Evolutionary conservation across 176 grass and related monocot species (phyloP), one percentile per base, ranked within the genome.

Genomic region (Zea mays): DNA sequence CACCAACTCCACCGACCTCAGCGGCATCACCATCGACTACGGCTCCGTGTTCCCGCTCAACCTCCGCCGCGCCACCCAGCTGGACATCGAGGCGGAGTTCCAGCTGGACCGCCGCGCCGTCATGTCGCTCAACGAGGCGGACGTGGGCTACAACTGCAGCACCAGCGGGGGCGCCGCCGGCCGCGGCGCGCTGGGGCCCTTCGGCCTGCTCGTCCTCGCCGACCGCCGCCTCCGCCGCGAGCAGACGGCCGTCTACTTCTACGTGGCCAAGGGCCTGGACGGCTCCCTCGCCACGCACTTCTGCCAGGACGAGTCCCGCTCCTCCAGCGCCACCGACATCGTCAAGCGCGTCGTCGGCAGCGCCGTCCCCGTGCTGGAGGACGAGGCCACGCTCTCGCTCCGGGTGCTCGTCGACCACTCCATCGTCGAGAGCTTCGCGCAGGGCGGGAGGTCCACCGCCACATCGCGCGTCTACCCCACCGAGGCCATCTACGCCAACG

Each of bases 381-480:
- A 83, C 6, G 95, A 98, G 78, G 72, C 44, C 3, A 69, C 67
- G 19, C 42, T 98, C 10, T 67, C 89, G 1, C 9, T 98, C n/a
- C 71, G 95, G 76, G 81, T 98, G 5, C 55, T 98, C 80, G 89
- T 98, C 54, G 95, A 98, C 75, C 95, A 98, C 75, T 98, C 95
- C 27, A 98, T 98, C 11, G 83, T 98, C 0, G 95, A 98, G 65
- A 91, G 91, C 71, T 98, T 98, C 71, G 95, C 83, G 8, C 87
- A 90, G 86, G 80, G 78, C 0, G 95, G 95, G 0, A 91, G 95
- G 42, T 51, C 89, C 0, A 90, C 85, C 1, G 93, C 84, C 5
- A 98, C 95, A 2, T 98, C 95, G 11, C 89, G 95, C 1, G 91
- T 94, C 16, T 98, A 98, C 75, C 95, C 95, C 2, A 94, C 95